Evolutionary conservation across 805 yeast genomes (phyloP).

Genomic region (Candida odintsovae): DNA sequence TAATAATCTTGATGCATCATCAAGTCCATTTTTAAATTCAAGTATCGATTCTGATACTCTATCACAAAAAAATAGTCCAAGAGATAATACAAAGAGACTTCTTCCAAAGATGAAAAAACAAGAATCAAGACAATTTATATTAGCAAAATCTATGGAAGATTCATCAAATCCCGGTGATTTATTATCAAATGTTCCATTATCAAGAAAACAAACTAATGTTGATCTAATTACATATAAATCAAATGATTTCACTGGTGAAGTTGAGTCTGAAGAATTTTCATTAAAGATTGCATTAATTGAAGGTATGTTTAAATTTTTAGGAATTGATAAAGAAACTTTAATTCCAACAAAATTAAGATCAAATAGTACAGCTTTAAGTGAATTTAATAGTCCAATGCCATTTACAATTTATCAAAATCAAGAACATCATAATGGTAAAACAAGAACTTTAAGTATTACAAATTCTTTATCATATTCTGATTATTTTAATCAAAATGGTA

Average conservation of each 20-base stretch:
- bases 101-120: slow-evolving; percentile 10
- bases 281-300: slow-evolving; percentile 63
- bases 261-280: slow-evolving; percentile 51
- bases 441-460: slow-evolving; percentile 13
- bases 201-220: slow-evolving; percentile 29
- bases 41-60: background rate
- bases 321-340: slow-evolving; percentile 43
- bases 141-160: slow-evolving; percentile 42
- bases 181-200: slow-evolving; percentile 71
- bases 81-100: background rate
- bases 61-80: background rate
- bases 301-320: slow-evolving; percentile 61
- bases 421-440: slow-evolving; percentile 1
- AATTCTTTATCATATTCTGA: slow-evolving; percentile 18
- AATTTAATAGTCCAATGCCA: slow-evolving; percentile 17
- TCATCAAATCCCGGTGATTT: slow-evolving; percentile 79
- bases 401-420: slow-evolving; percentile 8
- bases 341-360: slow-evolving; percentile 18
- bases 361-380: slow-evolving; percentile 16
- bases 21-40: background rate
- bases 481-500: background rate
- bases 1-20: background rate
- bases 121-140: slow-evolving; percentile 41
- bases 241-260: slow-evolving; percentile 10
- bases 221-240: slow-evolving; percentile 1